Conservation (phyloP, 192 early-diverging fungal genomes). For the Coemansia sp. region DNA sequence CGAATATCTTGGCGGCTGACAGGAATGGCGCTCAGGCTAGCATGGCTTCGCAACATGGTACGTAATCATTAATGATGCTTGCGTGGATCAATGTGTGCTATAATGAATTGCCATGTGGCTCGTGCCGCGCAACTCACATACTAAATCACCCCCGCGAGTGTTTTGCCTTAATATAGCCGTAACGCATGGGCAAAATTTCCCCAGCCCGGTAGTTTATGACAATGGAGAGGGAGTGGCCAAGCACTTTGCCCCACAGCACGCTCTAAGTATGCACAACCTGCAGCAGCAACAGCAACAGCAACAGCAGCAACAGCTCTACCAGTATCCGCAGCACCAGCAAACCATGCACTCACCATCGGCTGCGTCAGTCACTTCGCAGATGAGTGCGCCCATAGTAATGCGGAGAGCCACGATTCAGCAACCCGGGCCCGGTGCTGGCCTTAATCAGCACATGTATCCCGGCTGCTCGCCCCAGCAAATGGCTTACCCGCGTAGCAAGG, state of each 20-base stretch:
- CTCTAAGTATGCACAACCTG: neutral
- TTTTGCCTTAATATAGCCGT: constrained; percentile 1
- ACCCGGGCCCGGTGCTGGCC: neutral
- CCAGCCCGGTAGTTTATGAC: neutral
- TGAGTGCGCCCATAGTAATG: constrained; percentile 1
- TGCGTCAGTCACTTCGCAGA: neutral
- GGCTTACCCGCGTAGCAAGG: constrained; percentile 10
- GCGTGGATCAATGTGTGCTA: neutral
- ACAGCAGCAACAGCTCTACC: constrained; percentile 7
- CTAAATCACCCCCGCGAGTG: neutral
- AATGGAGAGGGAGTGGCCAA: neutral
- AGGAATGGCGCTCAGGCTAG: neutral
- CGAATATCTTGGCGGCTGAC: neutral
- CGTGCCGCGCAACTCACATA: neutral
- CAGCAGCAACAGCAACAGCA: constrained; percentile 14
- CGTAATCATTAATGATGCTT: neutral
- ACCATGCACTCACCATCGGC: neutral
- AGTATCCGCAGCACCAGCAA: constrained; percentile 5
- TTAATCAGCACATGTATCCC: neutral
- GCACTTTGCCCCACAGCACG: neutral
- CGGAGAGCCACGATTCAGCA: neutral
- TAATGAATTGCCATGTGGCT: neutral
- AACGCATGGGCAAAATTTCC: neutral
- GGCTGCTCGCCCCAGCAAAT: constrained; percentile 14
- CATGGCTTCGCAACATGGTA: neutral